Base-by-base conservation (phyloP, 352 stramenopile species). In the Globisporangium iwayamae region DNA sequence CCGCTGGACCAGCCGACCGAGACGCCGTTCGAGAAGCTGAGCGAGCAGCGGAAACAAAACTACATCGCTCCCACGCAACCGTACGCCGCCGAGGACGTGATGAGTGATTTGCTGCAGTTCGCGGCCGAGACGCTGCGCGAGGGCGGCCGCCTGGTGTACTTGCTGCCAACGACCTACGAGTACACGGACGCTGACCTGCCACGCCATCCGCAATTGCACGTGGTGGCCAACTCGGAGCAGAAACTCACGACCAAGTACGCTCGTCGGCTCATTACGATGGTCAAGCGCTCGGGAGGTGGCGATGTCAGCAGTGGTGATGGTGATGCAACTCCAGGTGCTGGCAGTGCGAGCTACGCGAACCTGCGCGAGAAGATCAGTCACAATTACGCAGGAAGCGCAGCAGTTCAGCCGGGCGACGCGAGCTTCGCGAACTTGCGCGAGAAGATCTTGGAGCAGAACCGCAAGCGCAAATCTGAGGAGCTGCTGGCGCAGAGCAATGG, bases 1-100 rank as follows among this genome's bases (percentile, higher is more conserved):
- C 68, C 58, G 18, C 68, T 75, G 48, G 52, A 74, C 6, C 66
- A 55, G 41, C 18, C 43, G 4, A 58, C 56, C 25, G 57, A 62
- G 43, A 69, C 56, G 16, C 68, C 68, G n/a, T 47, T 56, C 4
- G 72, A 88, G 18, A 62, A 74, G 30, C 55, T 76, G 54, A 79
- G 95, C 38, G 69, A 77, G n/a, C 77, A 90, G 18, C 81, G 97
- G 36, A 81, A 96, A 62, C 72, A 93, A 46, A 92, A 96, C 65
- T 98, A 99, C 73, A 98, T 99, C 67, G 90, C 96, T 18, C 90
- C 94, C 50, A 99, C 97, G 14, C 87, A 97, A 67, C 83, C 90
- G 36, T 99, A 99, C 78, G 76, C 89, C 6, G 93, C 98, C 7
- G 95, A 97, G 47, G 97, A 99, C 73, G 95, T 99, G 43, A 98